Percentiles rank a stretch among this genome's conserved stretches.
phyloP scores from a whole-genome alignment of 73 alveolate species.

The Tetrahymena borealis region DNA sequence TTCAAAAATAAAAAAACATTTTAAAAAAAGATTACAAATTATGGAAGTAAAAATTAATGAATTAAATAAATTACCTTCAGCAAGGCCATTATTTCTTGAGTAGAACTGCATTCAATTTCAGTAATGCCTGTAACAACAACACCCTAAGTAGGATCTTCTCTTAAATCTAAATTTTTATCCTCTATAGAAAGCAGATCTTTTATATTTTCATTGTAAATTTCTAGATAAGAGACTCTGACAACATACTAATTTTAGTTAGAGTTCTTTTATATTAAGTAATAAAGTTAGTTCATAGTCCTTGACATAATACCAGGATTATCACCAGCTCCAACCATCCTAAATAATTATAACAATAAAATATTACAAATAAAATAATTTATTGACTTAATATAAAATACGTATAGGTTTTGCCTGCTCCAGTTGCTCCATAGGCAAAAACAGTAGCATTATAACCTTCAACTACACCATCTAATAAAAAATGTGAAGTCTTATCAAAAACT shows the following conservation, averaged over 20 bases:
- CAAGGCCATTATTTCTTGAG: slow-evolving; percentile 73
- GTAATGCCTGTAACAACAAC: slow-evolving; percentile 79
- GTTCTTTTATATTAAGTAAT: slow-evolving; percentile 56
- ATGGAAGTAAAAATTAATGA: too few relatives aligned
- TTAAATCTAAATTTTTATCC: slow-evolving; percentile 72
- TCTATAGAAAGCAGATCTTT: slow-evolving; percentile 76
- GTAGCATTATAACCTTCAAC: slow-evolving; percentile 79
- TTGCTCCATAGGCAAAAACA: slow-evolving; percentile 85
- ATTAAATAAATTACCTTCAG: slow-evolving; percentile 25
- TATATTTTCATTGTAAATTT: slow-evolving; percentile 87
- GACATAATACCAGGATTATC: slow-evolving; percentile 84
- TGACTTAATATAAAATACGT: slow-evolving; percentile 52
- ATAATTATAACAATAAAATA: slow-evolving; percentile 62
- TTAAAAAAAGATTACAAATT: too few relatives aligned
- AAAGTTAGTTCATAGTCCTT: slow-evolving; percentile 65
- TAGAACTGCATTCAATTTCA: slow-evolving; percentile 81
- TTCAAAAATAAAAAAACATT: too few relatives aligned
- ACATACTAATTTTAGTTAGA: slow-evolving; percentile 65
- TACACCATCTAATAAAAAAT: slow-evolving; percentile 62
- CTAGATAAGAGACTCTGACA: slow-evolving; percentile 84
- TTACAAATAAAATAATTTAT: background rate
- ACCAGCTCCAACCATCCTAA: slow-evolving; percentile 77
- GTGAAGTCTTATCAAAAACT: slow-evolving; percentile 54
- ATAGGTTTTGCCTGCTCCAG: slow-evolving; percentile 89
- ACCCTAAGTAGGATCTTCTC: slow-evolving; percentile 93